Percentiles rank a stretch among this genome's conserved stretches.
Conservation (phyloP, 2,329 filamentous ascomycete genomes). For the Pseudogymnoascus sp. region DNA sequence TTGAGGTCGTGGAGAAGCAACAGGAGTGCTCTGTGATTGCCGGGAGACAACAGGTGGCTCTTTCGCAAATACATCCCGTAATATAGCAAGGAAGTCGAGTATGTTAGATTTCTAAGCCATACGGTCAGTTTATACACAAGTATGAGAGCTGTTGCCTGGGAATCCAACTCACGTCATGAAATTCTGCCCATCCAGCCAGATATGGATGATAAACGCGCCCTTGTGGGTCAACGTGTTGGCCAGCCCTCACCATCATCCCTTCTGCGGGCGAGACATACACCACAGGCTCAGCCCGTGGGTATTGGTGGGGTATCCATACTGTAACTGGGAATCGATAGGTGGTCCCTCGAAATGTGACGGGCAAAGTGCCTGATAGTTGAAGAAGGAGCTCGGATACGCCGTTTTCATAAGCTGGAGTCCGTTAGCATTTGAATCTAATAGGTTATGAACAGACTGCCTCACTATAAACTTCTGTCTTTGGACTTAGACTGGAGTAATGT, state of each 20-base stretch:
- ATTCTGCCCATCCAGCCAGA: slow-evolving; percentile 78
- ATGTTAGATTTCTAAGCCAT: slow-evolving; percentile 67
- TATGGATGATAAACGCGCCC: slow-evolving; percentile 95
- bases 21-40: slow-evolving; percentile 43
- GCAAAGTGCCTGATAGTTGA: slow-evolving; percentile 78
- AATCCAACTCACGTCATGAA: slow-evolving; percentile 69
- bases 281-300: slow-evolving; percentile 78
- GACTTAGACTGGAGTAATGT: slow-evolving; percentile 70
- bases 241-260: slow-evolving; percentile 82
- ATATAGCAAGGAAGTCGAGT: slow-evolving; percentile 71
- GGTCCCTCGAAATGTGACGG: slow-evolving; percentile 82
- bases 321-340: slow-evolving; percentile 87
- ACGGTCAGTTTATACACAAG: slow-evolving; percentile 11
- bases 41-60: slow-evolving; percentile 85
- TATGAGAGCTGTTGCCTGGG: not conserved
- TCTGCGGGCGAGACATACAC: slow-evolving; percentile 83
- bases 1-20: slow-evolving; percentile 28
- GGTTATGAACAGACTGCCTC: slow-evolving; percentile 28
- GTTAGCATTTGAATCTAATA: slow-evolving; percentile 17
- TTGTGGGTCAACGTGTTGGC: slow-evolving; percentile 90
- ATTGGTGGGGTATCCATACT: slow-evolving; percentile 87
- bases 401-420: slow-evolving; percentile 69
- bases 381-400: slow-evolving; percentile 80
- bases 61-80: slow-evolving; percentile 85
- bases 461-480: slow-evolving; percentile 95